These are phyloP conservation scores for Ophiostoma ips DNA, from an alignment of 2,329 filamentous ascomycete species.

Conservation along the genomic window DNA sequence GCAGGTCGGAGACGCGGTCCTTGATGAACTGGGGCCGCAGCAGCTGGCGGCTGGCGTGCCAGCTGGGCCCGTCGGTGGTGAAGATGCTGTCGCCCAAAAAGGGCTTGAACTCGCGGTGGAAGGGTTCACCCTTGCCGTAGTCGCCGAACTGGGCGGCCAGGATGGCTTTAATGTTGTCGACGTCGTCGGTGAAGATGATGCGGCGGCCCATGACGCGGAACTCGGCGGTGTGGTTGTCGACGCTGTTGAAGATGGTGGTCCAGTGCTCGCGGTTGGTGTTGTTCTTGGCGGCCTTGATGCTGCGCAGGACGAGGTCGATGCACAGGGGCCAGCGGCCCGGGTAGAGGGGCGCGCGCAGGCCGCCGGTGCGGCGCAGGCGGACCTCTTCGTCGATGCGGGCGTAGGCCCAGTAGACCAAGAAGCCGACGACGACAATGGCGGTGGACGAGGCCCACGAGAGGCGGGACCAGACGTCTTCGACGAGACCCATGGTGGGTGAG, in stretches of 20 bases:
- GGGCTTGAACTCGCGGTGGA: slow-evolving; percentile 60
- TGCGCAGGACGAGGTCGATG: slow-evolving; percentile 48
- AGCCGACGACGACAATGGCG: slow-evolving; percentile 24
- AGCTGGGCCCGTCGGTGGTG: slow-evolving; percentile 63
- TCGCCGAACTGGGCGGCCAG: slow-evolving; percentile 77
- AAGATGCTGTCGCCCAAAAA: slow-evolving; percentile 69
- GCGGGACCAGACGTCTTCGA: slow-evolving; percentile 34
- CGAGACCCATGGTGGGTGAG: slow-evolving; percentile 28
- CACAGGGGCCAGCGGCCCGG: slow-evolving; percentile 28
- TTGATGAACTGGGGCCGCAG: slow-evolving; percentile 79
- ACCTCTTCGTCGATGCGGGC: slow-evolving; percentile 1
- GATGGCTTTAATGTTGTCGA: slow-evolving; percentile 82
- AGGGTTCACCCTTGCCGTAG: slow-evolving; percentile 67
- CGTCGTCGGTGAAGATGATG: slow-evolving; percentile 64
- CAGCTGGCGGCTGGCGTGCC: slow-evolving; percentile 70
- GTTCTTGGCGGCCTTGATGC: slow-evolving; percentile 35
- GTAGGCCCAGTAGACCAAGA: slow-evolving; percentile 20
- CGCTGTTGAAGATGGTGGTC: slow-evolving; percentile 33
- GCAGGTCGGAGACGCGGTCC: slow-evolving; percentile 68
- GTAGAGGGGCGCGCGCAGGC: neutral
- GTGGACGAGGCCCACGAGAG: slow-evolving; percentile 28
- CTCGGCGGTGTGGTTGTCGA: slow-evolving; percentile 45
- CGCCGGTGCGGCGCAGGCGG: slow-evolving; percentile 11
- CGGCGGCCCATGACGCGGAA: slow-evolving; percentile 38
- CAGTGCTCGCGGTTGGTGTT: slow-evolving; percentile 51